These are phyloP conservation scores for Hygrophorus pudorinus DNA, from an alignment of 768 basidiomycete genomes.

Conservation along the genomic window DNA sequence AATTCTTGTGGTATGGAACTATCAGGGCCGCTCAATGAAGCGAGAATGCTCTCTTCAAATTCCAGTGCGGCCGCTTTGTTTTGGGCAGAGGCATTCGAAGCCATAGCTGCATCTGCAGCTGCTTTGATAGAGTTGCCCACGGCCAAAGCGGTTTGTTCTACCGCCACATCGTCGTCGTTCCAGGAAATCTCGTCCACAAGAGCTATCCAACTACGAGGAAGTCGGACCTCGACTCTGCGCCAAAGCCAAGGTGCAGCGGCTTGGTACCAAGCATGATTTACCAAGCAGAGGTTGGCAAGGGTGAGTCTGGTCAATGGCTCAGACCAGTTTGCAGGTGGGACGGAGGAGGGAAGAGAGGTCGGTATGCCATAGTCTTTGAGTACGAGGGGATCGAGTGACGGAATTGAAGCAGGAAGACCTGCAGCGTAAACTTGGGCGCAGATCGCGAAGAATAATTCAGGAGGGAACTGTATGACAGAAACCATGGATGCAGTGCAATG, in stretches of 20 bases:
- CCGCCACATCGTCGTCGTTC: constrained; percentile 50
- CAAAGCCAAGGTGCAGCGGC: constrained; percentile 88
- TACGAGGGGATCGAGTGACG: constrained; percentile 66
- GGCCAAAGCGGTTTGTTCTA: constrained; percentile 27
- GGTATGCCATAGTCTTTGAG: constrained; percentile 38
- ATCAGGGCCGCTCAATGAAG: constrained; percentile 52
- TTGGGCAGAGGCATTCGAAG: constrained; percentile 26
- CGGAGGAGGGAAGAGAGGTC: constrained; percentile 60
- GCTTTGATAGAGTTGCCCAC: constrained; percentile 57
- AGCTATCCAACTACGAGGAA: constrained; percentile 78
- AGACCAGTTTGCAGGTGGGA: constrained; percentile 60
- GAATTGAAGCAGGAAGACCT: constrained; percentile 41
- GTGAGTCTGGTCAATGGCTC: constrained; percentile 58
- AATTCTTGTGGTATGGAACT: constrained; percentile 64
- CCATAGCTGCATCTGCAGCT: constrained; percentile 53
- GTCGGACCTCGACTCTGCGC: constrained; percentile 72
- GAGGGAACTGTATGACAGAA: constrained; percentile 42
- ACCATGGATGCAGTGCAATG: constrained; percentile 8
- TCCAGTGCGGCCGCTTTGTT: constrained; percentile 34
- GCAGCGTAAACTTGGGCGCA: constrained; percentile 63
- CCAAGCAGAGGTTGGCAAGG: constrained; percentile 62
- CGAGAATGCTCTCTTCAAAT: constrained; percentile 53
- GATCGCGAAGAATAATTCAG: constrained; percentile 63
- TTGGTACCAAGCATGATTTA: constrained; percentile 67
- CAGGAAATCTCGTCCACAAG: constrained; percentile 73